Evolutionary conservation across 176 grass and related monocot genomes (phyloP), one percentile per base, ranked within the genome.

Genomic region (Oryza meyeriana): DNA sequence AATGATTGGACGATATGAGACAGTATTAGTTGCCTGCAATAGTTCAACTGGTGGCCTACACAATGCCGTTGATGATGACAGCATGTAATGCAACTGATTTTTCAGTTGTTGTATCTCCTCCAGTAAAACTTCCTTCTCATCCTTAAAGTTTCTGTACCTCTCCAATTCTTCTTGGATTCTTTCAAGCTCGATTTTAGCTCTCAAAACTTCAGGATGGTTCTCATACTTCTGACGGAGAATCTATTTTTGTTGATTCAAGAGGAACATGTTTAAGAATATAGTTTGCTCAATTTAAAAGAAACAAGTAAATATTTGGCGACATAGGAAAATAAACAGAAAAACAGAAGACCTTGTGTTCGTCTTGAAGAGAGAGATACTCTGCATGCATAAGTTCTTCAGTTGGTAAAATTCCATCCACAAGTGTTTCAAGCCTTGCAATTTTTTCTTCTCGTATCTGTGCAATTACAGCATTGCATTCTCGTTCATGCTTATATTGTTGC

Each of bases 401-500:
- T 40, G 87, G 76, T 50, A 92, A 87, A 75, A 87, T 86, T 61
- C 90, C 90, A 87, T 92, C 90, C 87, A 92, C 86, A 39, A 92
- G 75, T 61, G 70, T 92, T 72, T 92, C 90, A 67, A 92, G 90
- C 13, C 90, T 87, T 28, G 87, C 83, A 66, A 92, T 84, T 48
- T 89, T 92, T 48, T 87, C 90, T 48, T 92, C 90, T 8, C 90
- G 83, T 62, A 84, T 89, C 64, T 89, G 74, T 81, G 90, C 74
- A 84, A 92, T 92, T 71, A 81, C 64, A 3, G 90, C 90, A 89
- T 64, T 92, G 79, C 90, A 92, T 75, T 92, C 87, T 32, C 87
- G 76, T 61, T 92, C 87, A 72, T 89, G 87, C 39, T 89, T 92
- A 79, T 92, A 92, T 79, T 92, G 90, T 71, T 84, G 75, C 39